Evolutionary conservation across 2,329 filamentous ascomycete species (phyloP), one percentile per base, ranked within the genome.

Genomic region (Aspergillus glaucus): DNA sequence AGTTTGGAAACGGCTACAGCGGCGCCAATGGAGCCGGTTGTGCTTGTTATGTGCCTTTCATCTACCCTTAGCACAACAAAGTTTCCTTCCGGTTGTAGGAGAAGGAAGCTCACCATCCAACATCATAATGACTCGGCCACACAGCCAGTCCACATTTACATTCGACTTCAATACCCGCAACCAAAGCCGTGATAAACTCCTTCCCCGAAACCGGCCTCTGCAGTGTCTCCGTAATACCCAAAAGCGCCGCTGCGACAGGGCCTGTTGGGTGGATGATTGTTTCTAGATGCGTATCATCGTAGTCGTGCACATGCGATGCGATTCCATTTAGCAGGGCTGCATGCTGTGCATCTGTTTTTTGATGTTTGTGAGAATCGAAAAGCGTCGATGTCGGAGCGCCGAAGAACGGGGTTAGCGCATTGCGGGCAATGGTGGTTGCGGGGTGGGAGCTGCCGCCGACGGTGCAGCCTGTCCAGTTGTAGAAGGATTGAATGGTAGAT

Each of bases 211-310:
- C 63, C 1, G 49, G 43, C 22, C 62, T 57, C 1, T 62, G 62
- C 44, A 68, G 57, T 49, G 64, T 69, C 12, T 74, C 68, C 1
- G 77, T 73, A 28, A 58, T 44, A 7, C 50, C 50, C 3, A 80
- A 66, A 2, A 80, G 57, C 0, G 77, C 77, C 37, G 67, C 72
- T 1, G 75, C 74, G 0, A 80, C 74, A 0, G 76, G 74, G 0
- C 77, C 76, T 0, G 76, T 71, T 0, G 77, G 78, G 53, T 81
- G 78, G 41, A 80, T 80, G 52, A 80, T 76, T 4, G 75, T 79
- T 43, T 76, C 75, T 1, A 79, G 65, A 53, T 80, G 77, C 1
- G 76, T 80, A 56, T 80, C 77, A 51, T 81, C 78, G 57, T 79
- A 81, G 55, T 80, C 77, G 49, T 80, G 74, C 3, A 79, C 75